Conservation (phyloP, 208 protist genomes). For the Acanthamoeba culbertsoni region DNA sequence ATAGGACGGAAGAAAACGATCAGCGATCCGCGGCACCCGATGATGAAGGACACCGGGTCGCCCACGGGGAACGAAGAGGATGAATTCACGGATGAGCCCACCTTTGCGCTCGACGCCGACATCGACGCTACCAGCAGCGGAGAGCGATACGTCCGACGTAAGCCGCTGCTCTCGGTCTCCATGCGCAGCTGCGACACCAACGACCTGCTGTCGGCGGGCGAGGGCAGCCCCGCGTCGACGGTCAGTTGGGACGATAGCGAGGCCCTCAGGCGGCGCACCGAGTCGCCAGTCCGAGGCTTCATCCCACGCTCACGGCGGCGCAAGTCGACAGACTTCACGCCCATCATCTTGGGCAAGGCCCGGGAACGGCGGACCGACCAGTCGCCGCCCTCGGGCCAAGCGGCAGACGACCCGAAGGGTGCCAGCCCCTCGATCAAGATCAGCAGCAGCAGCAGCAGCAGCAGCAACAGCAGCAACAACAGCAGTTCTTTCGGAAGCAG, state of each 20-base stretch:
- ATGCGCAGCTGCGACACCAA: no score
- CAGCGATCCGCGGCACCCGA: not conserved
- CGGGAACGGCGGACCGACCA: not conserved
- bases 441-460: not conserved
- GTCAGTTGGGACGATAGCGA: not conserved
- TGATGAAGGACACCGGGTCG: not conserved
- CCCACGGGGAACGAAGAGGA: not conserved
- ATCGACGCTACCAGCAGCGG: no score
- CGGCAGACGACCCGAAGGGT: not conserved
- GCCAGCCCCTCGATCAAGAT: not conserved
- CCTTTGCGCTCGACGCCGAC: not conserved
- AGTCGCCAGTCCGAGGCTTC: not conserved
- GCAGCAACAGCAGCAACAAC: not conserved
- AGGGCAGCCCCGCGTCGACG: not conserved
- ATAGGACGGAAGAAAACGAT: not conserved
- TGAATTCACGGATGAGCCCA: not conserved
- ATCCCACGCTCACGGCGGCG: not conserved
- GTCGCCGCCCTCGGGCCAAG: not conserved
- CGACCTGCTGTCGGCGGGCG: not conserved
- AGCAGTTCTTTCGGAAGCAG: not conserved
- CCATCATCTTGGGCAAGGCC: not conserved
- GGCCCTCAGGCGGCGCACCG: not conserved
- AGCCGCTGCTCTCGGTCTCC: no score
- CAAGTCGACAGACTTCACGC: constrained; percentile 14
- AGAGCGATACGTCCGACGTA: no score